These are phyloP conservation scores for Austroboletus festivus DNA, from an alignment of 768 basidiomycete species.

Conservation along the genomic window DNA sequence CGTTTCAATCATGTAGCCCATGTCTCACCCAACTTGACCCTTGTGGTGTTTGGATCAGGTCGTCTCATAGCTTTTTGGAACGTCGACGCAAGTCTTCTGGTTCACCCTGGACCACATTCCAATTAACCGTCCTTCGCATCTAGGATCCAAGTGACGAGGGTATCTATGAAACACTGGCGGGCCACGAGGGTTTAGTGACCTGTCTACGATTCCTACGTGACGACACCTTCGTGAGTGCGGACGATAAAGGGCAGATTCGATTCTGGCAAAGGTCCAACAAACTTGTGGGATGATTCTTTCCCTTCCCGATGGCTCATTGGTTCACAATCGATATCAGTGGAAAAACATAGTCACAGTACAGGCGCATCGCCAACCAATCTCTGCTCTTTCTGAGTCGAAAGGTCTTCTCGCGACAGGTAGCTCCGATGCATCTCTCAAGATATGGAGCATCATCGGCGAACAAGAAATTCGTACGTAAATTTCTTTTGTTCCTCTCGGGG, in stretches of 20 bases:
- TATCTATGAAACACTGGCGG: conserved; percentile 67
- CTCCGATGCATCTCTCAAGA: conserved; percentile 76
- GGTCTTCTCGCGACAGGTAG: conserved; percentile 68
- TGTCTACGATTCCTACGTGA: conserved; percentile 65
- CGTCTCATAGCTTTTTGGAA: conserved; percentile 61
- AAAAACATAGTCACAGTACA: conserved; percentile 36
- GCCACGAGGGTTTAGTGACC: conserved; percentile 72
- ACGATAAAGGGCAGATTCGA: conserved; percentile 66
- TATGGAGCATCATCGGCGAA: conserved; percentile 53
- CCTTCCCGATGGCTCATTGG: conserved; percentile 12
- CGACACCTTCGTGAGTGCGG: conserved; percentile 61
- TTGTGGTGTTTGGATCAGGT: conserved; percentile 58
- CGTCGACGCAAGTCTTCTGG: conserved; percentile 38
- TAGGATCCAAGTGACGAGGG: conserved; percentile 53
- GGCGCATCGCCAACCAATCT: conserved; percentile 70
- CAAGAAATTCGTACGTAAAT: conserved; percentile 29
- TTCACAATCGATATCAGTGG: conserved; percentile 50
- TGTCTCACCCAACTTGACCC: conserved; percentile 26
- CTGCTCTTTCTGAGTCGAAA: conserved; percentile 54
- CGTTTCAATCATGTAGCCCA: conserved; percentile 41
- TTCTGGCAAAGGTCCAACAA: conserved; percentile 51
- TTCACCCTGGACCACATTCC: not conserved
- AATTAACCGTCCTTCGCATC: not conserved
- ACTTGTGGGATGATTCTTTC: conserved; percentile 13
- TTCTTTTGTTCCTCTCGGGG: not conserved